Evolutionary conservation across 1,284 basidiomycete species (phyloP), one percentile per base, ranked within the genome.

Genomic region (Microbotryum saponariae): DNA sequence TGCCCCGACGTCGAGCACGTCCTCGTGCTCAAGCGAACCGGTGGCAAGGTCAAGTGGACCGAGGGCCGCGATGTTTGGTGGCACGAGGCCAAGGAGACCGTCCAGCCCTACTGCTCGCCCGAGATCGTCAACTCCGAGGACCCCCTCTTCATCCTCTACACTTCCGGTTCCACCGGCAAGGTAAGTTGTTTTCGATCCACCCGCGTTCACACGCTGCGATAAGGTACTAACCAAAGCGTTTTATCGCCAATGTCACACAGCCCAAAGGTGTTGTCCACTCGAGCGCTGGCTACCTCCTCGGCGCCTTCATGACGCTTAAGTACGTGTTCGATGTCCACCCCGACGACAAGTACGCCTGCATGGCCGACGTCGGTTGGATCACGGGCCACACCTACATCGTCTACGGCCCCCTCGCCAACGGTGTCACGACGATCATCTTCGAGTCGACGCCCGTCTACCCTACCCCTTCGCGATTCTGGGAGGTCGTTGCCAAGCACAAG

Each of bases 311-410:
- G 64, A 78, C 77, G 1, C 69, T 77, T 63, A 97, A 97, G 79
- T 89, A 90, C 77, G 89, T 97, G 66, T 98, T 97, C 73, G 96
- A 98, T 75, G 84, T 97, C 33, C 96, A 98, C 77, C 83, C 86
- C 18, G 72, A 75, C 44, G 77, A 78, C 67, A 72, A 73, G 70
- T 97, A 94, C 75, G 94, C 88, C 6, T 98, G 96, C 81, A 94
- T 97, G 93, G 94, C 94, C 66, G 94, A 98, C 75, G 83, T 98
- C 61, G 94, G 94, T 72, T 98, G 94, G 94, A 97, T 98, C 78
- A 98, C 94, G 5, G 94, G 94, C 46, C 94, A 97, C 80, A 90
- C 90, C 14, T 92, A 97, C 80, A 97, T 97, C 75, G 83, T 97
- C 69, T 98, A 97, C 77, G 94, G 96, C 25, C 96, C 96, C 6